Evolutionary conservation across 2,329 filamentous ascomycete genomes (phyloP), one percentile per base, ranked within the genome.

Genomic region (Lojkania enalia): DNA sequence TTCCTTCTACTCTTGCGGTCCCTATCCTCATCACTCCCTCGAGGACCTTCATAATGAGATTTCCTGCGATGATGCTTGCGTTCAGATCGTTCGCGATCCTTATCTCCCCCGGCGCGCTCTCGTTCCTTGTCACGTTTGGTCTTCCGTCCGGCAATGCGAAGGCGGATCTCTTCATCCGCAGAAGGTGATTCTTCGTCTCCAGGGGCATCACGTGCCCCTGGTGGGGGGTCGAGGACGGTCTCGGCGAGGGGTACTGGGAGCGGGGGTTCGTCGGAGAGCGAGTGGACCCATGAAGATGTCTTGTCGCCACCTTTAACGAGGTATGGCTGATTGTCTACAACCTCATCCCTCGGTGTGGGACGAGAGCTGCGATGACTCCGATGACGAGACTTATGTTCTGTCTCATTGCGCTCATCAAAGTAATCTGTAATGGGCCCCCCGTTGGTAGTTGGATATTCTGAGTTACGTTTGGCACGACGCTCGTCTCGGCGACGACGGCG

Each of bases 221-320:
- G 66, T 1, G 53, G 54, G 3, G 57, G 57, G 40, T 78, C 75
- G 44, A 78, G 61, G 35, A 78, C 75, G 2, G 75, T 77, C 44
- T 72, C 73, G 11, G 63, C 63, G 32, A 71, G 62, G 37, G 74
- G 74, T 2, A 73, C 70, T 3, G 74, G 74, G 4, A 72, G 69
- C 3, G 75, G 74, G 15, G 74, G 74, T 21, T 74, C 71, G 35
- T 71, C 69, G 39, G 67, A 71, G 39, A 78, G 55, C 1, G 65
- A 71, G 45, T 77, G 63, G 6, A 78, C 74, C 75, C 75, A 78
- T 0, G 71, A 75, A 1, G 70, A 70, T 4, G 75, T 77, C 62
- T 77, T 77, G 62, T 77, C 74, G 38, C 71, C 67, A 39, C 69
- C 67, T 31, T 62, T 64, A 47, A 63, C 48, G 7, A 66, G 55